Percentiles rank a stretch among this genome's conserved stretches.
Conservation (phyloP, 208 protist species). For the Wallacemonas sp. region DNA sequence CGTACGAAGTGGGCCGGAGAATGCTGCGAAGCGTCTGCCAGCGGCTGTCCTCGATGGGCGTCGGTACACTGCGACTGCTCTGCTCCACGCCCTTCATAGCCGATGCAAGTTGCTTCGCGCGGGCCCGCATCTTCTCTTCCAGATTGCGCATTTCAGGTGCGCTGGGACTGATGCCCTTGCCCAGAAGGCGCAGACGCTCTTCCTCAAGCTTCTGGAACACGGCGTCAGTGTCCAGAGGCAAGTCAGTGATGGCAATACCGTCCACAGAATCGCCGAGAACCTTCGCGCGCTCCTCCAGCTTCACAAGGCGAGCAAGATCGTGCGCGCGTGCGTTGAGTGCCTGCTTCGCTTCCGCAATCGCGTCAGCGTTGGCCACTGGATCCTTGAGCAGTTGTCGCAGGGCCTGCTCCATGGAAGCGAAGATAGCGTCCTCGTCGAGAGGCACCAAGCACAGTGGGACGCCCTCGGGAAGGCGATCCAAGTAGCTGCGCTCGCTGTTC, state of each 20-base stretch:
- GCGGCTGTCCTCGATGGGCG: neutral
- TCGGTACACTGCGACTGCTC: neutral
- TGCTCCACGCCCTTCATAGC: neutral
- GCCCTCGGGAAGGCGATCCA: slow-evolving; percentile 41
- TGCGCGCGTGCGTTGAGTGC: slow-evolving; percentile 60
- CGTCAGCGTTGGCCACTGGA: slow-evolving; percentile 38
- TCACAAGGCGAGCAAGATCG: slow-evolving; percentile 46
- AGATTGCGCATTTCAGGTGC: slow-evolving; percentile 12
- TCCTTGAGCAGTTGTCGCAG: slow-evolving; percentile 60
- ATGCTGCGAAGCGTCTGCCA: slow-evolving; percentile 14
- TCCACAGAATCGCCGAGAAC: slow-evolving; percentile 50
- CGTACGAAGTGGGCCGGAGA: slow-evolving; percentile 29
- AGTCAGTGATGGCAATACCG: slow-evolving; percentile 43
- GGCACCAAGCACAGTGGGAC: slow-evolving; percentile 34
- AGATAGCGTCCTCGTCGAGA: slow-evolving; percentile 39
- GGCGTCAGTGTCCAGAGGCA: slow-evolving; percentile 52
- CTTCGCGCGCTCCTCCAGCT: slow-evolving; percentile 39
- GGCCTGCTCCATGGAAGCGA: slow-evolving; percentile 38
- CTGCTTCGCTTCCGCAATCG: slow-evolving; percentile 44
- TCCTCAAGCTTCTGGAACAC: slow-evolving; percentile 62
- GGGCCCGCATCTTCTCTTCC: slow-evolving; percentile 19
- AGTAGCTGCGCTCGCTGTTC: slow-evolving; percentile 34
- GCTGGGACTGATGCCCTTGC: slow-evolving; percentile 18
- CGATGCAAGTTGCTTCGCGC: slow-evolving; percentile 29
- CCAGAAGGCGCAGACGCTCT: slow-evolving; percentile 52